These are phyloP conservation scores for Exophiala sideris DNA, from an alignment of 2,329 filamentous ascomycete genomes.

Conservation along the genomic window DNA sequence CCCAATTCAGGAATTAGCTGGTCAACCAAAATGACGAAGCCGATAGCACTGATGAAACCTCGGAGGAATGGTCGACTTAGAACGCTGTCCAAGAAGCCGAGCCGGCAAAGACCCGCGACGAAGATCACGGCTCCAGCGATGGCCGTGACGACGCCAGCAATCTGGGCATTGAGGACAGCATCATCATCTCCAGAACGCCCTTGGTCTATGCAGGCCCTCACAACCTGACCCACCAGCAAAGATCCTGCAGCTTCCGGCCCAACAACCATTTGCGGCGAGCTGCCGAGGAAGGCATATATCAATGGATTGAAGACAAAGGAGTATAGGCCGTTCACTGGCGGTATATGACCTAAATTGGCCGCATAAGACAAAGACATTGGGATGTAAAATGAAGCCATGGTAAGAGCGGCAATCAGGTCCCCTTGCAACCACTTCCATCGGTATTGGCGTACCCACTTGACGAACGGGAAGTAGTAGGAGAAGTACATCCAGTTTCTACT, in stretches of 20 bases:
- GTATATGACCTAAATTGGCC: conserved; percentile 86
- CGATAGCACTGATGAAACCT: conserved; percentile 96
- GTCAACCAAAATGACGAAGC: conserved; percentile 92
- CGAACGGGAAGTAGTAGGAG: conserved; percentile 85
- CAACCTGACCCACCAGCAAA: conserved; percentile 80
- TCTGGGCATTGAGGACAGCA: conserved; percentile 69
- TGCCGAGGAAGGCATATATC: conserved; percentile 86
- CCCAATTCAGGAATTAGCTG: conserved; percentile 90
- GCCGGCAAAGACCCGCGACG: conserved; percentile 75
- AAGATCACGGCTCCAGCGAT: conserved; percentile 86
- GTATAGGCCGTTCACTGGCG: conserved; percentile 90
- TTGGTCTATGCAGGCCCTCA: conserved; percentile 70
- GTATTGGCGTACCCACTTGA: conserved; percentile 90
- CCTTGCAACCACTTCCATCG: conserved; percentile 75
- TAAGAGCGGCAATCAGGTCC: conserved; percentile 82
- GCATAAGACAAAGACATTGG: conserved; percentile 95
- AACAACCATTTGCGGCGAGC: conserved; percentile 88
- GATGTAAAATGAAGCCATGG: conserved; percentile 98
- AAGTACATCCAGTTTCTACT: conserved; percentile 79
- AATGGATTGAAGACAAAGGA: conserved; percentile 90
- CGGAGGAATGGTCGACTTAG: conserved; percentile 87
- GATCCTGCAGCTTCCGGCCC: conserved; percentile 94
- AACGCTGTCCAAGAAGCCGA: conserved; percentile 93
- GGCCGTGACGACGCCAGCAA: conserved; percentile 83
- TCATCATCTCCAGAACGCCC: conserved; percentile 64